Conservation (phyloP, 164 flowering plant genomes). For the Protea cynaroides region DNA sequence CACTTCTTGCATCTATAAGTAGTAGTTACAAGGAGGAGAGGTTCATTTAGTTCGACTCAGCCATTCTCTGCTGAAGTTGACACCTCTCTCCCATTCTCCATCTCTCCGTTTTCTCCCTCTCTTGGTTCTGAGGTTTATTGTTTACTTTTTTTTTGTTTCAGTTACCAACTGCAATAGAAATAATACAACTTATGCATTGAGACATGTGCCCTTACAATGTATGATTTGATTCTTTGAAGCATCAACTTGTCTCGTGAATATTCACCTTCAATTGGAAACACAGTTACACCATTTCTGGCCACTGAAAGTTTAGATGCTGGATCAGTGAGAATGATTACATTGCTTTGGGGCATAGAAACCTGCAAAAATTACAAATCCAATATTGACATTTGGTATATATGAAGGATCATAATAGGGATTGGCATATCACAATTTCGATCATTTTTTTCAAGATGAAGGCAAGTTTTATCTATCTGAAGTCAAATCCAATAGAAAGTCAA, state of each 20-base stretch:
- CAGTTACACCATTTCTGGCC: conserved; percentile 44
- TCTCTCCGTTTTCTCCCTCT: too few species aligned
- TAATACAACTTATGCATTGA: conserved; percentile 14
- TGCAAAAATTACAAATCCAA: conserved; percentile 30
- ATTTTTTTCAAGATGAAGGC: background rate
- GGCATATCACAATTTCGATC: background rate
- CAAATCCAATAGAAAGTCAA: background rate
- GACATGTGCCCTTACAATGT: conserved; percentile 83
- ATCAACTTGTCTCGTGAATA: conserved; percentile 96
- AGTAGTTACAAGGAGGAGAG: too few species aligned
- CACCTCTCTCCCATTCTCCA: too few species aligned
- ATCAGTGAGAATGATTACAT: conserved; percentile 73
- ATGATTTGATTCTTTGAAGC: conserved; percentile 99
- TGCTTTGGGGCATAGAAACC: conserved; percentile 79
- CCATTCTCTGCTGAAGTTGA: too few species aligned
- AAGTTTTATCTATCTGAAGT: background rate
- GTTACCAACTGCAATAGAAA: conserved; percentile 6
- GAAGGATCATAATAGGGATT: conserved; percentile 1
- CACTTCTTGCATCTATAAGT: too few species aligned
- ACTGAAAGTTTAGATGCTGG: conserved; percentile 63
- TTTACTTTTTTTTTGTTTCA: too few species aligned
- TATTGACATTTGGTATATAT: conserved; percentile 4
- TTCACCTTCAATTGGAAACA: conserved; percentile 77
- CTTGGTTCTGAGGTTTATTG: too few species aligned
- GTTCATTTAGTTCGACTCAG: too few species aligned